Conservation (phyloP, 495 filamentous ascomycete genomes). For the Parachaetomium inaequale region DNA sequence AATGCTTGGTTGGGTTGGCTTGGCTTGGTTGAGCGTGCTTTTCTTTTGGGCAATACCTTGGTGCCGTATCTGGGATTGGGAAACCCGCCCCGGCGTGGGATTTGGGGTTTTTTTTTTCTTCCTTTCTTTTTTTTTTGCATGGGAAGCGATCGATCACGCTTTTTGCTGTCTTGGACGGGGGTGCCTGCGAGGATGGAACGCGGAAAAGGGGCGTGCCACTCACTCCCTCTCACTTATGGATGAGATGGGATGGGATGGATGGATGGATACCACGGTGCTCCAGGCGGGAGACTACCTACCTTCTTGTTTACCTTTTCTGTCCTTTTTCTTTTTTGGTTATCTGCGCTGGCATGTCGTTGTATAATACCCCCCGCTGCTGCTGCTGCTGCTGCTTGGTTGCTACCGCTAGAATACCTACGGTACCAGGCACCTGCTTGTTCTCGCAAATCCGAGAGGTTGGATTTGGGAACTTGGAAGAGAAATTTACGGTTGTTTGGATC, state of each 20-base stretch:
- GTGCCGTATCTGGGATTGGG: not conserved
- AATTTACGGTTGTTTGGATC: not conserved
- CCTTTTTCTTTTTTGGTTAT: not conserved
- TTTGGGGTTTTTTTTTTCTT: not conserved
- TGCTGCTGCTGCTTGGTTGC: constrained; percentile 3
- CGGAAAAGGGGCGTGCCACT: not conserved
- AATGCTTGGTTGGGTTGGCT: not conserved
- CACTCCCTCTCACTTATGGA: too few species aligned
- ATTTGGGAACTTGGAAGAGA: too few species aligned
- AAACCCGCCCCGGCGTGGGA: not conserved
- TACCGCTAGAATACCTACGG: not conserved
- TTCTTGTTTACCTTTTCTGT: constrained; percentile 5
- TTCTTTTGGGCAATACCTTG: not conserved
- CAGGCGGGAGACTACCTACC: not conserved
- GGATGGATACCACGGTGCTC: not conserved
- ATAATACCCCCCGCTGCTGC: constrained; percentile 36
- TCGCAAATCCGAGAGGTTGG: constrained; percentile 12
- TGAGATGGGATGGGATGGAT: too few species aligned
- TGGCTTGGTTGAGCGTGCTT: not conserved
- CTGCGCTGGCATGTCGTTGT: constrained; percentile 29
- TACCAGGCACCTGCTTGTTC: constrained; percentile 15
- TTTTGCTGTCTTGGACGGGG: not conserved
- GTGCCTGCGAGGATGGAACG: not conserved
- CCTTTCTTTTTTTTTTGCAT: not conserved
- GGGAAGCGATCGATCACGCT: not conserved